phyloP scores from a whole-genome alignment of 306 rosid genomes.

The Coriaria nepalensis region DNA sequence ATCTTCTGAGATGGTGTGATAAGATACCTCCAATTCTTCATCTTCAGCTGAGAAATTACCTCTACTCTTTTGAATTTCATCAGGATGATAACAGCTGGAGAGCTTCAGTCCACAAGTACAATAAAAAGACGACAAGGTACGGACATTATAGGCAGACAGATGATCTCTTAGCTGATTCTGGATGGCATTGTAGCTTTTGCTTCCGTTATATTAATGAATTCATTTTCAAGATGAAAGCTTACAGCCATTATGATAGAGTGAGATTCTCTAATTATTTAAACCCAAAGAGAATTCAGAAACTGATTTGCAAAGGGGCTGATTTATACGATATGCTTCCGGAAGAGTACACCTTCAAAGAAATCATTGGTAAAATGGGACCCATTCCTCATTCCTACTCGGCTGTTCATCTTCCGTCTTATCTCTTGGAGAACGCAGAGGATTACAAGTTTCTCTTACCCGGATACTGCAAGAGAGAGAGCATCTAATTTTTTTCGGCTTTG shows the following conservation, averaged over 20 bases:
- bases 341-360: slow-evolving; percentile 91
- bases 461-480: slow-evolving; percentile 59
- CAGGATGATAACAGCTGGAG: slow-evolving; percentile 94
- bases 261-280: slow-evolving; percentile 68
- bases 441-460: slow-evolving; percentile 91
- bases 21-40: slow-evolving; percentile 64
- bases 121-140: slow-evolving; percentile 59
- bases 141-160: slow-evolving; percentile 94
- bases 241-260: slow-evolving; percentile 87
- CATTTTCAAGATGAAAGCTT: slow-evolving; percentile 91
- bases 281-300: slow-evolving; percentile 61
- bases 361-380: slow-evolving; percentile 95
- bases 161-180: slow-evolving; percentile 74
- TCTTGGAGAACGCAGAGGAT: slow-evolving; percentile 65
- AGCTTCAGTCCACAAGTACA: slow-evolving; percentile 77
- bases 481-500: not conserved
- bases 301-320: slow-evolving; percentile 75
- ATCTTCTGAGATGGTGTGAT: slow-evolving; percentile 94
- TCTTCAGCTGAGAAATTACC: slow-evolving; percentile 83
- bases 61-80: slow-evolving; percentile 82
- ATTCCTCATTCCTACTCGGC: slow-evolving; percentile 94
- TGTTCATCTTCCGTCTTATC: slow-evolving; percentile 85
- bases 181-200: slow-evolving; percentile 99
- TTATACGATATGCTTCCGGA: slow-evolving; percentile 95
- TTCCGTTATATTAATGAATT: slow-evolving; percentile 78